phyloP scores from a whole-genome alignment of 495 filamentous ascomycete genomes.

The Trichocladium antarcticum region DNA sequence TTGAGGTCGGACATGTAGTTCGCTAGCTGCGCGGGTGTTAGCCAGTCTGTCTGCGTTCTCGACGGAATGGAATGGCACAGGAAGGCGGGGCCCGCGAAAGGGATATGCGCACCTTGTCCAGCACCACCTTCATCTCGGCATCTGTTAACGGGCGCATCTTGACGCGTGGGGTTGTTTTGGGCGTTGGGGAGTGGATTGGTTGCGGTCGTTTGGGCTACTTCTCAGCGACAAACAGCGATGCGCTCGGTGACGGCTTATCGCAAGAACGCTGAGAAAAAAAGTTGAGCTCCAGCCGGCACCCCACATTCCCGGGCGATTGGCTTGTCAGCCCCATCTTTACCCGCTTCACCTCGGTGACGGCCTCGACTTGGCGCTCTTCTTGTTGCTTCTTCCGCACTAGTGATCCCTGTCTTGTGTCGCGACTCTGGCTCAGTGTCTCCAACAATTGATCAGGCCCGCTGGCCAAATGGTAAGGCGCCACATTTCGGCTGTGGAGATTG shows the following conservation, averaged over 20 bases:
- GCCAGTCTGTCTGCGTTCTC: not conserved
- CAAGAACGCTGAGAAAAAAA: constrained; percentile 12
- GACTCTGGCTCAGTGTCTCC: not conserved
- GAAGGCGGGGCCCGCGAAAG: not conserved
- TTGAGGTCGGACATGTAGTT: constrained; percentile 44
- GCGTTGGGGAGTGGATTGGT: not conserved
- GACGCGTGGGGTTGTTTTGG: not conserved
- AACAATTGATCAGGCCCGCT: constrained; percentile 14
- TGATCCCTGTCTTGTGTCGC: no score
- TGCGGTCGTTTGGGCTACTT: not conserved
- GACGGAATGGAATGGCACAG: not conserved
- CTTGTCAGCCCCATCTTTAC: constrained; percentile 18
- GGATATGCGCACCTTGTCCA: constrained; percentile 44
- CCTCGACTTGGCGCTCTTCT: not conserved
- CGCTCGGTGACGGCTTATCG: constrained; percentile 15
- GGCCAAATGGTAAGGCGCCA: constrained; percentile 29
- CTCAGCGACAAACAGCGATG: not conserved
- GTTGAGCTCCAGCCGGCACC: constrained; percentile 8
- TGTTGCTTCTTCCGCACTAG: no score
- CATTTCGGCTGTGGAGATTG: constrained; percentile 28
- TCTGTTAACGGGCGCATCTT: constrained; percentile 67
- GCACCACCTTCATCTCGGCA: constrained; percentile 58
- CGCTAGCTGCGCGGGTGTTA: constrained; percentile 15
- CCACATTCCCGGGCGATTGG: constrained; percentile 5
- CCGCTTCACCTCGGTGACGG: constrained; percentile 12